These are phyloP conservation scores for Claviceps purpurea DNA, from an alignment of 2,329 filamentous ascomycete genomes.

Conservation along the genomic window DNA sequence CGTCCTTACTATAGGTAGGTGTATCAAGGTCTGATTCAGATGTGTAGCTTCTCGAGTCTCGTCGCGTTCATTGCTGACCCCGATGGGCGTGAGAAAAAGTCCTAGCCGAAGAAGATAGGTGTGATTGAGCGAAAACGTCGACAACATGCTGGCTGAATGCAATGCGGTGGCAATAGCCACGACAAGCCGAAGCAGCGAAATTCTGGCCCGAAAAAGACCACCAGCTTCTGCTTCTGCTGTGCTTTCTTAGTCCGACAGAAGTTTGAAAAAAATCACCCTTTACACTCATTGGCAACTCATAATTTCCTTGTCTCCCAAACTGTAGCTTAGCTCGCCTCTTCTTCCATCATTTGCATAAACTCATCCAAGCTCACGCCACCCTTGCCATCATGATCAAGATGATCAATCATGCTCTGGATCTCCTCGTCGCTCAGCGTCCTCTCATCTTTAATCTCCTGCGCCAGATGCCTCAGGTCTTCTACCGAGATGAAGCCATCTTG, in stretches of 20 bases:
- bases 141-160: background rate
- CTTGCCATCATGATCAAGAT: constrained; percentile 90
- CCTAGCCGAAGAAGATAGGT: too few species aligned
- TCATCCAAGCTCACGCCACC: constrained; percentile 61
- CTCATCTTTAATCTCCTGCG: constrained; percentile 75
- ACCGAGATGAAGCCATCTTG: constrained; percentile 84
- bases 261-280: background rate
- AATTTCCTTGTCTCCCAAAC: background rate
- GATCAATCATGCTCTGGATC: constrained; percentile 89
- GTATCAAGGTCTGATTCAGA: background rate
- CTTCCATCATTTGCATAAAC: constrained; percentile 50
- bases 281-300: background rate
- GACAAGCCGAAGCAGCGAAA: background rate
- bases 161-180: background rate
- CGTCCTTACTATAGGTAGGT: background rate
- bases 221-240: background rate
- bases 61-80: too few species aligned
- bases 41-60: background rate
- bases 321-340: constrained; percentile 22
- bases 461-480: constrained; percentile 75
- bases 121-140: background rate
- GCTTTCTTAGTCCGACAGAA: background rate
- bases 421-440: constrained; percentile 80
- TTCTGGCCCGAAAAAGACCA: background rate
- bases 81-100: too few species aligned